Conservation (phyloP, 1,139 yeast species). For the Sugiyamaella grinbergsii region DNA sequence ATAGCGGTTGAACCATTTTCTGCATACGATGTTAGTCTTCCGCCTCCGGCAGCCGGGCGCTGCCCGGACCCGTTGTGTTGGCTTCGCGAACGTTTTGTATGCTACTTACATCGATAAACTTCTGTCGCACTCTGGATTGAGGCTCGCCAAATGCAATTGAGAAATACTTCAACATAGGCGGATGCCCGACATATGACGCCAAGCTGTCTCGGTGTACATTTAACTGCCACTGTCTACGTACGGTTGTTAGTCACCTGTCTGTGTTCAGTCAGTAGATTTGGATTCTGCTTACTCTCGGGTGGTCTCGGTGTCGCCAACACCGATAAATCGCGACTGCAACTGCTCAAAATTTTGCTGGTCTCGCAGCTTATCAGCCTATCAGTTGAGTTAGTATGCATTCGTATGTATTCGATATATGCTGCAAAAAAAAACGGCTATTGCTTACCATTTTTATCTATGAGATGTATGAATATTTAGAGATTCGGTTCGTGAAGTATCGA, state of each 20-base stretch:
- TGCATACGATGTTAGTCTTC: constrained; percentile 5
- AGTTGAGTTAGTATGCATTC: not conserved
- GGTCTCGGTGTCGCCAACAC: constrained; percentile 73
- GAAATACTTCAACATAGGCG: constrained; percentile 62
- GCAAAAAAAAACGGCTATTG: not conserved
- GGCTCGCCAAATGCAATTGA: constrained; percentile 65
- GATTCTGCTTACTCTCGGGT: constrained; percentile 50
- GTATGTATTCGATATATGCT: not conserved
- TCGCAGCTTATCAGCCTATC: constrained; percentile 56
- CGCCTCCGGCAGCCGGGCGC: not conserved
- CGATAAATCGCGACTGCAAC: constrained; percentile 63
- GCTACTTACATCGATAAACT: constrained; percentile 52
- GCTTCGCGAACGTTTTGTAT: not conserved
- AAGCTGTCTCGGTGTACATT: constrained; percentile 76
- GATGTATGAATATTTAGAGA: no score
- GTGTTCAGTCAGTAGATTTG: no score
- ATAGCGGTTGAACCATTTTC: constrained; percentile 22
- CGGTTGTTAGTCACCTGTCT: constrained; percentile 20
- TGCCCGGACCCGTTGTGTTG: not conserved
- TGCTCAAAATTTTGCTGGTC: constrained; percentile 65
- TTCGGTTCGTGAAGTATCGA: no score
- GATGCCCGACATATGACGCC: constrained; percentile 70
- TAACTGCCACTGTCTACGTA: constrained; percentile 51
- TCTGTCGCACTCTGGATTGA: constrained; percentile 50
- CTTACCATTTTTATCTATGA: constrained; percentile 11